These are phyloP conservation scores for Umbelopsis isabellina DNA, from an alignment of 192 early-diverging fungal species.

Conservation along the genomic window DNA sequence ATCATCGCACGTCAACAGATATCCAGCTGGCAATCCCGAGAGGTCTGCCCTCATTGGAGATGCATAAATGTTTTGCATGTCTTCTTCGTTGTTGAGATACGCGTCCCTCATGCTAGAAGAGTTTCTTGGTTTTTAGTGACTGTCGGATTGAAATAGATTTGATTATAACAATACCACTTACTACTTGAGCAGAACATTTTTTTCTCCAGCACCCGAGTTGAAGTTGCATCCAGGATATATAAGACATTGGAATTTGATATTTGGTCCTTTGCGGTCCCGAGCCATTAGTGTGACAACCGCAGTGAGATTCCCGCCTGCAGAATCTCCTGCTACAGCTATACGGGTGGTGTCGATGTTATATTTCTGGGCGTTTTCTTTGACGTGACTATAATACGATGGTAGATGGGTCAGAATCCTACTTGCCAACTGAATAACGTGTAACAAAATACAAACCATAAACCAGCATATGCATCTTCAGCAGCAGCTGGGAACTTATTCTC, in stretches of 20 bases:
- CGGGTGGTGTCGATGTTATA: constrained; percentile 42
- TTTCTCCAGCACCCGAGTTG: background rate
- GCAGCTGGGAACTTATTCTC: constrained; percentile 42
- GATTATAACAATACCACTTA: background rate
- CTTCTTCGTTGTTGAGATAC: background rate
- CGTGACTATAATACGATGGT: background rate
- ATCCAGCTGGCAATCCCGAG: constrained; percentile 8
- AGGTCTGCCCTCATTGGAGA: constrained; percentile 4
- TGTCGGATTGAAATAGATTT: background rate
- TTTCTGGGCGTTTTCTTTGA: constrained; percentile 22
- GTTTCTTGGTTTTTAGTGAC: too few relatives aligned
- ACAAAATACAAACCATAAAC: constrained; percentile 22
- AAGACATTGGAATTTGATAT: constrained; percentile 4
- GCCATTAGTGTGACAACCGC: constrained; percentile 31
- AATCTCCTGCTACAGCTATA: constrained; percentile 55
- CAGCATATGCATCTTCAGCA: constrained; percentile 37
- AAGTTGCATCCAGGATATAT: background rate
- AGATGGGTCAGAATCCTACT: background rate
- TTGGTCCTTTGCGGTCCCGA: background rate
- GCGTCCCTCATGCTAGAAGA: too few relatives aligned
- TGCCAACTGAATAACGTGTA: background rate
- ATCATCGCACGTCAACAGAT: background rate
- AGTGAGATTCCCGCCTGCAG: constrained; percentile 54
- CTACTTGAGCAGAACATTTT: background rate
- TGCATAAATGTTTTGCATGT: background rate